These are phyloP conservation scores for Alternaria novae-zelandiae DNA, from an alignment of 2,329 filamentous ascomycete genomes.

Conservation along the genomic window DNA sequence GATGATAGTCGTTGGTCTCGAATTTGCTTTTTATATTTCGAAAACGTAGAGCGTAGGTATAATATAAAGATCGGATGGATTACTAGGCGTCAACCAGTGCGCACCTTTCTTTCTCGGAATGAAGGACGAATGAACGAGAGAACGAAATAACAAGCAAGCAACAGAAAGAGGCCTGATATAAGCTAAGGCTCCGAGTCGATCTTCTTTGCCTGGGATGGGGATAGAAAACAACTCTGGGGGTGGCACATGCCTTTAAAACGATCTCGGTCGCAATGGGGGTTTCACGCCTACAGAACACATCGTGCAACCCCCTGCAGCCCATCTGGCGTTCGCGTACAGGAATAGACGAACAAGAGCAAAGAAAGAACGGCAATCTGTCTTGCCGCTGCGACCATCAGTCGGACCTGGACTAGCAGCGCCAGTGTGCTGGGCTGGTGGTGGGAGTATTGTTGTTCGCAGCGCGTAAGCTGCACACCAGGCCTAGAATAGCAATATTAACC, in stretches of 20 bases:
- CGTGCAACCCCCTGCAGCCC: constrained; percentile 12
- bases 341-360: constrained; percentile 15
- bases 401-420: constrained; percentile 9
- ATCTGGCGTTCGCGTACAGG: constrained; percentile 2
- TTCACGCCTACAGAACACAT: constrained; percentile 30
- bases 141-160: constrained; percentile 11
- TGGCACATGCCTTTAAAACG: constrained; percentile 44
- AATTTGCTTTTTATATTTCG: not conserved
- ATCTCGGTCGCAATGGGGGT: constrained; percentile 35
- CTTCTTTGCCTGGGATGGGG: constrained; percentile 20
- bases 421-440: constrained; percentile 11
- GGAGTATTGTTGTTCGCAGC: constrained; percentile 24
- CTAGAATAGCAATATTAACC: constrained; percentile 26
- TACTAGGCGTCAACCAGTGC: constrained; percentile 37
- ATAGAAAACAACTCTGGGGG: constrained; percentile 26
- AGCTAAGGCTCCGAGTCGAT: constrained; percentile 10
- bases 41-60: not conserved
- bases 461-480: constrained; percentile 32
- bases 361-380: constrained; percentile 25
- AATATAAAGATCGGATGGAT: constrained; percentile 7
- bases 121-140: constrained; percentile 30
- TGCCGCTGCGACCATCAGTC: constrained; percentile 24
- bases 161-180: constrained; percentile 19
- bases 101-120: constrained; percentile 31
- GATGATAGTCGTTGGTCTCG: not conserved